Percentiles rank a stretch among this genome's conserved stretches.
These are phyloP conservation scores for Aspergillus caelatus DNA, from an alignment of 2,329 filamentous ascomycete genomes.

Conservation along the genomic window DNA sequence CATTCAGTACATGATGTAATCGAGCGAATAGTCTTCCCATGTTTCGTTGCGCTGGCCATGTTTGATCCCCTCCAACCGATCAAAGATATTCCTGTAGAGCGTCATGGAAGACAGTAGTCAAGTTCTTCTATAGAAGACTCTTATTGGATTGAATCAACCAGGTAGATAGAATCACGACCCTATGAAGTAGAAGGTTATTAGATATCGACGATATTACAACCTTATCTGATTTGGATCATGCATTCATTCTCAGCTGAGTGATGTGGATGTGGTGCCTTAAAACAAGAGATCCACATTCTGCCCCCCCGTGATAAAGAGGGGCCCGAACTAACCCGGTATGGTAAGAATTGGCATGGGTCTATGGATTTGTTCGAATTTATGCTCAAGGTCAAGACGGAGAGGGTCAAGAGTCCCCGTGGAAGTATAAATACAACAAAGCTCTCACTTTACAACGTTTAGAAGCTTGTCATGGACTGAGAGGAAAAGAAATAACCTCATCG, in stretches of 20 bases:
- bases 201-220: background rate
- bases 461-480: background rate
- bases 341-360: background rate
- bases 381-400: background rate
- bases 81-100: background rate
- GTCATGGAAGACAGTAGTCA: background rate
- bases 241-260: background rate
- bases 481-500: background rate
- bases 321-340: background rate
- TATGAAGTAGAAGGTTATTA: background rate
- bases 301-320: background rate
- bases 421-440: background rate
- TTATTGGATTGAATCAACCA: background rate
- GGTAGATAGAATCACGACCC: no score
- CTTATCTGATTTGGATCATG: background rate
- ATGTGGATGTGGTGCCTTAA: background rate
- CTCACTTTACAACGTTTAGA: background rate
- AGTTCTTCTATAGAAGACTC: background rate
- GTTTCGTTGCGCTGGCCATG: background rate
- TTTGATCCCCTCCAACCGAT: background rate
- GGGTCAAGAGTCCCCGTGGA: background rate
- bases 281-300: background rate
- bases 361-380: background rate
- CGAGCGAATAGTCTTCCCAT: background rate
- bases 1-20: conserved; percentile 50